Evolutionary conservation across 2,329 filamentous ascomycete genomes (phyloP).

Genomic region (Phyllosticta ampelicida): DNA sequence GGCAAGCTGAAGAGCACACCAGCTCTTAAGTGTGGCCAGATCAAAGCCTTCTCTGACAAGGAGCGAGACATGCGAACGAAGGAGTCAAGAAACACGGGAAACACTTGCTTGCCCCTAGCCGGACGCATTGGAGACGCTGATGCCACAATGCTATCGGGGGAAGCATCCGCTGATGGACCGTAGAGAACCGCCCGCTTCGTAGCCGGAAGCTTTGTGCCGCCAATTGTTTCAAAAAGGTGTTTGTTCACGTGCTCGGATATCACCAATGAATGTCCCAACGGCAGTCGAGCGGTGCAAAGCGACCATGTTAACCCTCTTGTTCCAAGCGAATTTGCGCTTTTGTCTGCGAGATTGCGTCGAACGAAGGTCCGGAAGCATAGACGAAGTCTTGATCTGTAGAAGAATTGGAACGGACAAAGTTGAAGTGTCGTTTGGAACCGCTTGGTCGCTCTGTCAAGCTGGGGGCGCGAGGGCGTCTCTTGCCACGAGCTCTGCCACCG

Average conservation of each 20-base stretch:
- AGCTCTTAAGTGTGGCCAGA: not conserved
- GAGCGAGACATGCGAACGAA: not conserved
- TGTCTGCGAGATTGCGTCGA: not conserved
- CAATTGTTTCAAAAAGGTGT: not conserved
- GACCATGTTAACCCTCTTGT: not conserved
- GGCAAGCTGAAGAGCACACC: not conserved
- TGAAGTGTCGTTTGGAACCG: conserved; percentile 37
- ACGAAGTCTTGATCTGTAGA: not conserved
- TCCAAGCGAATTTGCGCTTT: not conserved
- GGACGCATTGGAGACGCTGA: not conserved
- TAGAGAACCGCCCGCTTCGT: not conserved
- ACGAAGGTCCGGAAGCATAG: not conserved
- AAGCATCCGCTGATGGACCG: not conserved
- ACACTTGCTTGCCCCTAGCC: not conserved
- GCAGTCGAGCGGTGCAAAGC: not conserved
- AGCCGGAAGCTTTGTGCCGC: not conserved
- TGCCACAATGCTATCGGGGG: not conserved
- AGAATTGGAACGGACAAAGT: conserved; percentile 24
- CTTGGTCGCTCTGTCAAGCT: conserved; percentile 48
- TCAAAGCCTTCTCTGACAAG: not conserved
- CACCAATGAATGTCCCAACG: not conserved
- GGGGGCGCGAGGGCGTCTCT: conserved; percentile 49
- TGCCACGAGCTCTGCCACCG: conserved; percentile 50
- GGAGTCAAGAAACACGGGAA: not conserved
- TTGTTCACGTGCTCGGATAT: not conserved